Conservation (phyloP, 352 stramenopile genomes). For the Thalassiosira exigua region DNA sequence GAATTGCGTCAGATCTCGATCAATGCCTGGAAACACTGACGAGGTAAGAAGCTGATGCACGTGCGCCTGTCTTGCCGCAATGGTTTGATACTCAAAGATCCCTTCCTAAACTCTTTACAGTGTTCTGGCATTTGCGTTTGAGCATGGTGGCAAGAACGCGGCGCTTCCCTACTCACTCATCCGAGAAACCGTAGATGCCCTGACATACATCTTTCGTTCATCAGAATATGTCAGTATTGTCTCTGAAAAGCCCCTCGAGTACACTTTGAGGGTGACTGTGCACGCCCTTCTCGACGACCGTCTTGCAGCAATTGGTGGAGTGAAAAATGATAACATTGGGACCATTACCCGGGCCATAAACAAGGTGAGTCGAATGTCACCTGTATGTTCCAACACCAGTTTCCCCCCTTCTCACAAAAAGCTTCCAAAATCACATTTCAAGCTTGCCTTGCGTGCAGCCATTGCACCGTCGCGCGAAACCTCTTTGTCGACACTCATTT, state of each 20-base stretch:
- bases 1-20: constrained; percentile 48
- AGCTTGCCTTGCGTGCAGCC: constrained; percentile 79
- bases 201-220: constrained; percentile 73
- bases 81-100: too few species aligned
- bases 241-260: constrained; percentile 60
- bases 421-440: constrained; percentile 1
- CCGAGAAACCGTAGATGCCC: constrained; percentile 59
- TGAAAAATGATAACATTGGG: constrained; percentile 10
- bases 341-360: constrained; percentile 79
- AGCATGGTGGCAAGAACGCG: constrained; percentile 40
- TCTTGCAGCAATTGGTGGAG: constrained; percentile 44
- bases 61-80: too few species aligned
- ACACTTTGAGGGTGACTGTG: constrained; percentile 62
- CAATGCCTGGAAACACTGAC: constrained; percentile 53
- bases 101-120: constrained; percentile 51
- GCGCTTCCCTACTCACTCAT: constrained; percentile 72
- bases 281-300: constrained; percentile 69
- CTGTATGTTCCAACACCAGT: not conserved
- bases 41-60: constrained; percentile 37
- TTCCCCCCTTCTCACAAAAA: constrained; percentile 1
- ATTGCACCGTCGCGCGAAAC: constrained; percentile 57
- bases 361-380: constrained; percentile 59
- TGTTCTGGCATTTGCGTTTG: constrained; percentile 73
- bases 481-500: constrained; percentile 70
- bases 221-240: constrained; percentile 44